Base-by-base conservation (phyloP, 2,329 filamentous ascomycete species). In the Elsinoe necatrix region DNA sequence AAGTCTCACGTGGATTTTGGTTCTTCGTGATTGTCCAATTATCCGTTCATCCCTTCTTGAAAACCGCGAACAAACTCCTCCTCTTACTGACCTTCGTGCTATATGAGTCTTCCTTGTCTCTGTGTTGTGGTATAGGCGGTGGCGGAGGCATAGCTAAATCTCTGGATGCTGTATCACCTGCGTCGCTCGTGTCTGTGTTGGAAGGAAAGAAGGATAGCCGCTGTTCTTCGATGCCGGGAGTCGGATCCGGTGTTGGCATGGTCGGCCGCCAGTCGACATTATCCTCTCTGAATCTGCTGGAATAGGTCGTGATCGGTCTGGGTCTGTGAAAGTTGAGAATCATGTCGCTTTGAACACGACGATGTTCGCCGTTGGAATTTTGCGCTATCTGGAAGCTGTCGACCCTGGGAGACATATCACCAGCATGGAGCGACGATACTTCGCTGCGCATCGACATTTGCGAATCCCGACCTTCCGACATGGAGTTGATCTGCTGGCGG, bases 231-330 rank as follows among this genome's bases (percentile, higher is more conserved):
- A 6, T 37, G 20, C 48, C 29, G 4, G 48, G 48, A 4, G 48
- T 52, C 12, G 48, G 48, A 29, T 34, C 29, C 2, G 48, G 48
- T n/a, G 48, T 52, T 5, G 48, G 48, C 20, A 52, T 23, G 11
- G 31, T 52, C 18, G 48, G 48, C n/a, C 31, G 29, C 48, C 48
- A 52, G 20, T 52, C 48, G 6, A 52, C 48, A n/a, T 21, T 52
- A 20, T 39, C 48, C n/a, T 52, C 48, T 25, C 48, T n/a, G 20
- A 52, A 52, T 9, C 48, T 27, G 6, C 27, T 60, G 56, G 16
- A 50, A 55, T 16, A 58, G 20, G 48, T 52, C 16, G 25, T 52
- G 16, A 52, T 18, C 29, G 57, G 54, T 39, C 39, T 58, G 12
- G 57, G 56, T 37, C 23, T 43, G 29, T 55, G 25, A 34, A 47